Conservation (phyloP, 2,329 filamentous ascomycete species). For the Raffaelea albimanens region DNA sequence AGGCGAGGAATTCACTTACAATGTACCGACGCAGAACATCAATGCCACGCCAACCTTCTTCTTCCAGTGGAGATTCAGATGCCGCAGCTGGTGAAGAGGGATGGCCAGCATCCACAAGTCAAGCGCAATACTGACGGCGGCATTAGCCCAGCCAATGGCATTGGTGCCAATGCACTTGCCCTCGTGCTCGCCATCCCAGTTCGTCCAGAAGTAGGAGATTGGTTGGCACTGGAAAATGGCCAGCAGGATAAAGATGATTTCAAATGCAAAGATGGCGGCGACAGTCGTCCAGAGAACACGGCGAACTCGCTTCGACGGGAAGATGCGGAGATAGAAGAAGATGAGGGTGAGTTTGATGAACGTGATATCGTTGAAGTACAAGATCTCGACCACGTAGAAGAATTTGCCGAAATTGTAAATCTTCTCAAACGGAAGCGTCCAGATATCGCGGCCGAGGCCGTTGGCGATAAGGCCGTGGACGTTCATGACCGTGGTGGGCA, state of each 20-base stretch:
- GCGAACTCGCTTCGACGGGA: constrained; percentile 29
- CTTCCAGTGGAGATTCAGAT: constrained; percentile 32
- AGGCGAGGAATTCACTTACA: constrained; percentile 14
- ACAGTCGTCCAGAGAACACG: constrained; percentile 33
- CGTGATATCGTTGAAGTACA: constrained; percentile 37
- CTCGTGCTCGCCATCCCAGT: constrained; percentile 36
- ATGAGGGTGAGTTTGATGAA: constrained; percentile 42
- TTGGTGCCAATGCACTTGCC: constrained; percentile 42
- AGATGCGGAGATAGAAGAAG: constrained; percentile 46
- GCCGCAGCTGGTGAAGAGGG: constrained; percentile 33
- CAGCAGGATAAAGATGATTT: constrained; percentile 30
- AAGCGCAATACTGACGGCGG: constrained; percentile 40
- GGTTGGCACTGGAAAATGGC: constrained; percentile 42
- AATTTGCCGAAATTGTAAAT: constrained; percentile 33
- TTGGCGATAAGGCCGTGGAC: constrained; percentile 22
- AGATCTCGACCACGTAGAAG: constrained; percentile 29
- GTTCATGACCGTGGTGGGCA: constrained; percentile 21
- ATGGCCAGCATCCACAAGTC: constrained; percentile 43
- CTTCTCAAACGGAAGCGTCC: constrained; percentile 31
- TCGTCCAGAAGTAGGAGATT: constrained; percentile 40
- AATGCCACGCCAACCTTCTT: constrained; percentile 36
- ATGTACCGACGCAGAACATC: constrained; percentile 38
- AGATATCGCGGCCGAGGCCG: constrained; percentile 41
- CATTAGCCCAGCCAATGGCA: constrained; percentile 39
- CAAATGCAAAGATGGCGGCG: constrained; percentile 27